These are phyloP conservation scores for Thelonectria blattea DNA, from an alignment of 2,329 filamentous ascomycete genomes.

Conservation along the genomic window DNA sequence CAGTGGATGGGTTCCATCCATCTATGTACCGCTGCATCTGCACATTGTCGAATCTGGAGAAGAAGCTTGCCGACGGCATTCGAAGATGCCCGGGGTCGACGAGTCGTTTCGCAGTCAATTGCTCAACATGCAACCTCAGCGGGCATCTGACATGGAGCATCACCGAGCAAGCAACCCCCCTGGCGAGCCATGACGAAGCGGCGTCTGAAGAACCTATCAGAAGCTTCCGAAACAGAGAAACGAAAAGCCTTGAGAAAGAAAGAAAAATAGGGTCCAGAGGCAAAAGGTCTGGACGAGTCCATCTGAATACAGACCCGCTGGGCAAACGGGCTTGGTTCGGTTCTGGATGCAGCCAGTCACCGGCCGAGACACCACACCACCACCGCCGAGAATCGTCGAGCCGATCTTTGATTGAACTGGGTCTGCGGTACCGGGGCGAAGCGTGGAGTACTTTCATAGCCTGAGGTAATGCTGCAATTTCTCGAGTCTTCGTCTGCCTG, in stretches of 20 bases:
- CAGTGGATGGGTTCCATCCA: background rate
- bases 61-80: background rate
- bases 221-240: background rate
- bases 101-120: background rate
- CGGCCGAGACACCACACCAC: slow-evolving; percentile 28
- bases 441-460: background rate
- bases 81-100: no score
- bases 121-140: background rate
- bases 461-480: no score
- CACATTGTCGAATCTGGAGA: background rate
- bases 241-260: background rate
- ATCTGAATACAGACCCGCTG: background rate
- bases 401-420: slow-evolving; percentile 2
- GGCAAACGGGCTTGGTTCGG: slow-evolving; percentile 17
- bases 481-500: background rate
- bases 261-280: background rate
- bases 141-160: background rate
- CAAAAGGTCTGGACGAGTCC: slow-evolving; percentile 4
- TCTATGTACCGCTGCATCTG: background rate
- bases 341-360: slow-evolving; percentile 20
- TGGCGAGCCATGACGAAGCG: background rate
- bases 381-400: slow-evolving; percentile 1
- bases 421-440: background rate
- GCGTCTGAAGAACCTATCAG: background rate
- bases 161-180: no score